phyloP scores from a whole-genome alignment of 164 flowering plant species.

The Piper longum region DNA sequence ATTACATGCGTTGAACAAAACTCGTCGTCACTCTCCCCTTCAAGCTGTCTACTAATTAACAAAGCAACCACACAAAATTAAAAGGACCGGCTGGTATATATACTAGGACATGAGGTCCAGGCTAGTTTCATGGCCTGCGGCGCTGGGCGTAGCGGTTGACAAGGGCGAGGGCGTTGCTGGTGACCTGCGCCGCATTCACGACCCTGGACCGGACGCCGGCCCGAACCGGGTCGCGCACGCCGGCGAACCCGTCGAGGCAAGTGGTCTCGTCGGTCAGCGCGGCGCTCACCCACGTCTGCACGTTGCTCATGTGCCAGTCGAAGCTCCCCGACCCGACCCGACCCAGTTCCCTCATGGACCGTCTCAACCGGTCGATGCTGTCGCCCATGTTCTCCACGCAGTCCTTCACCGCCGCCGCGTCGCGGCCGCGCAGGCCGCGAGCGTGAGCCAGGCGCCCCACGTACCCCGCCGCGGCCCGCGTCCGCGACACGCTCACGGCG shows the following conservation, averaged over 20 bases:
- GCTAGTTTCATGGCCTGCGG: constrained; percentile 1
- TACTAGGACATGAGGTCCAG: not conserved
- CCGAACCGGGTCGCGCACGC: constrained; percentile 5
- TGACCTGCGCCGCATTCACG: constrained; percentile 15
- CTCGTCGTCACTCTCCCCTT: not conserved
- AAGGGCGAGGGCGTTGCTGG: constrained; percentile 29
- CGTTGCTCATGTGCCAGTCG: constrained; percentile 28
- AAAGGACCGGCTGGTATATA: not conserved
- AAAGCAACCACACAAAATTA: not conserved
- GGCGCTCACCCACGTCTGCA: constrained; percentile 33
- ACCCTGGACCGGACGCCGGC: constrained; percentile 9
- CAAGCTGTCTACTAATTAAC: not conserved
- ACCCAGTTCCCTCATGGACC: constrained; percentile 18
- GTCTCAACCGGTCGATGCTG: constrained; percentile 16
- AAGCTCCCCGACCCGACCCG: constrained; percentile 3
- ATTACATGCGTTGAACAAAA: not conserved
- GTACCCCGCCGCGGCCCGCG: constrained; percentile 8
- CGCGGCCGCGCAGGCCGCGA: constrained; percentile 8
- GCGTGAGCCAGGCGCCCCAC: constrained; percentile 8
- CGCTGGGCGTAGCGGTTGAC: constrained; percentile 15
- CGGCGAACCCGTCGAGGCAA: constrained; percentile 24
- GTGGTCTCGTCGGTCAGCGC: constrained; percentile 31
- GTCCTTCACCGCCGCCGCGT: constrained; percentile 16
- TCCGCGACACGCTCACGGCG: constrained; percentile 13
- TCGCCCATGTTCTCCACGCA: constrained; percentile 22